Base-by-base conservation (phyloP, 768 basidiomycete species). In the Tephrocybe sp. region DNA sequence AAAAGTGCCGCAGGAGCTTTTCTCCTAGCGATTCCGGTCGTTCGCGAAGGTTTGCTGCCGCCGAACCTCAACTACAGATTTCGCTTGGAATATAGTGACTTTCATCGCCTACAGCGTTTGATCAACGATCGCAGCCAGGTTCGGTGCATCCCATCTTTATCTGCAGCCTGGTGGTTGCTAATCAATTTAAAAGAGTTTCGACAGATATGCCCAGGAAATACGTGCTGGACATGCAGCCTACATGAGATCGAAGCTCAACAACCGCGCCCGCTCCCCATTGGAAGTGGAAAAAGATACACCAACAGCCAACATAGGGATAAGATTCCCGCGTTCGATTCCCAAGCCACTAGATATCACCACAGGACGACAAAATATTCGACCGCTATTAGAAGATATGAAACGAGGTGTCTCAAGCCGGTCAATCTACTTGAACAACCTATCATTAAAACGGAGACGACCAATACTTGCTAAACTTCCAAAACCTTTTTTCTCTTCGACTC, bases 21-120 rank as follows among this genome's bases (percentile, higher is more conserved):
- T 45, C 47, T 71, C 23, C 64, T 71, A 34, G 66, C 63, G 2
- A 64, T 72, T 45, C 70, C 72, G 7, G 54, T 64, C n/a, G 44
- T 61, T 26, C 52, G 55, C 36, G 53, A 53, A 22, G 52, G 38
- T n/a, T 64, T 53, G 23, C 41, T 17, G 16, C 42, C 36, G 39
- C 34, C 58, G 33, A 57, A 58, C 42, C 39, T 2, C 22, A 10
- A 19, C 19, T 13, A 5, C 16, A 52, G 49, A 33, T 57, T 57
- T 31, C 60, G 64, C 19, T 53, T 71, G 11, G 48, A 56, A 20
- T 55, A 26, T 26, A 7, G 4, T 4, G 26, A 26, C 26, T 7
- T 57, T 0, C 53, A 56, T 1, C 66, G 68, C 45, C 22, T 71
- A 13, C 56, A 65, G 13, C 62, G 68, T 17, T 48, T 68, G 43